Evolutionary conservation across 2,329 filamentous ascomycete species (phyloP), one percentile per base, ranked within the genome.

Genomic region (Lizonia empirigonia): DNA sequence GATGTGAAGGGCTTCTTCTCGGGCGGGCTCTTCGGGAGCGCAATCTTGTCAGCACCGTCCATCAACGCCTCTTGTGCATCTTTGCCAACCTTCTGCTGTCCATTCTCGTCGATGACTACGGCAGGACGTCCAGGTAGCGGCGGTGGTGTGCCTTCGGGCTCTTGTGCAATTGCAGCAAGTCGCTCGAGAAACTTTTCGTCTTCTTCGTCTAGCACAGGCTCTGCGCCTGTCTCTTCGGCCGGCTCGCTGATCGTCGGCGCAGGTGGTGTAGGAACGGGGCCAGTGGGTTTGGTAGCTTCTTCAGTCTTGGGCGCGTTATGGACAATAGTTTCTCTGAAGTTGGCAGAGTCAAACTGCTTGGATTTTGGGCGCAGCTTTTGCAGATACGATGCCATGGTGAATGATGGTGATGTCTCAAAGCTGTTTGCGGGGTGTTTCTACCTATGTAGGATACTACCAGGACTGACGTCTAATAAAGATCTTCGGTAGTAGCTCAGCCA

Each of bases 171-270:
- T 7, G 78, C 75, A 3, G 78, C 78, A 24, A 85, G 78, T 26
- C 73, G 72, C 45, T 77, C 74, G 26, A 86, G 69, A 59, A 85
- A 86, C 44, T 77, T 74, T 59, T 85, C 81, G 55, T 86, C 84
- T 61, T 85, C 83, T n/a, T 82, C 77, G 15, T 80, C 83, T n/a
- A 86, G 67, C 2, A 86, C 78, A 5, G 78, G 65, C 62, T 69
- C 68, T 15, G 61, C 56, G 29, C 59, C 62, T 22, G 59, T 60
- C 34, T 72, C 64, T 26, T 72, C 64, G 47, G 51, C 56, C 3
- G 64, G 62, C 19, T 65, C 62, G 40, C 57, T 55, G 35, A 66
- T 57, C 13, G 63, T 53, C 8, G 64, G 61, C 7, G 60, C 56
- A 9, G 62, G 60, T 7, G 57, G 49, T 26, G 37, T 42, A 24